These are phyloP conservation scores for Datisca glomerata DNA, from an alignment of 306 rosid genomes.

Conservation along the genomic window DNA sequence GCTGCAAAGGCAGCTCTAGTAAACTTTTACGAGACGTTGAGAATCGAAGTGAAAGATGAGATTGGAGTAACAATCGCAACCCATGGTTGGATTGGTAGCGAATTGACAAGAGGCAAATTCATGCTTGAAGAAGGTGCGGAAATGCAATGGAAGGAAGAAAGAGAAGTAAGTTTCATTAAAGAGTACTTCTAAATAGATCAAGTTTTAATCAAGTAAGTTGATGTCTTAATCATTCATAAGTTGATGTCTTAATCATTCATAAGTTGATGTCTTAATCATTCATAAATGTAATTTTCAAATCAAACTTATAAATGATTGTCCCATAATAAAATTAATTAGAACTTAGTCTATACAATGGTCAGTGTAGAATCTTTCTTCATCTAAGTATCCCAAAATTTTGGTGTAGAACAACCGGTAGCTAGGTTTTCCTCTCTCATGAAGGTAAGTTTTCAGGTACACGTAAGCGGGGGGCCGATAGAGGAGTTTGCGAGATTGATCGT, in stretches of 20 bases:
- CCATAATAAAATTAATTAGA: no score
- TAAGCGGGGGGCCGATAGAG: slow-evolving; percentile 43
- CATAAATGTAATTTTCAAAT: no score
- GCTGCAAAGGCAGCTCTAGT: slow-evolving; percentile 75
- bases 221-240: no score
- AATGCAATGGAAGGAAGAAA: slow-evolving; percentile 88
- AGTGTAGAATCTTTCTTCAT: no score
- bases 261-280: no score
- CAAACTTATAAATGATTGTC: no score
- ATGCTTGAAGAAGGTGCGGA: slow-evolving; percentile 79
- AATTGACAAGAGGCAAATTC: slow-evolving; percentile 72
- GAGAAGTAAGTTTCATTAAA: no score
- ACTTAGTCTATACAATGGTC: no score
- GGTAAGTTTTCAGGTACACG: slow-evolving; percentile 24
- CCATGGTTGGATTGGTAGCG: slow-evolving; percentile 78
- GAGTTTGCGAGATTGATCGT: slow-evolving; percentile 72
- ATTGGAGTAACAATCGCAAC: slow-evolving; percentile 76
- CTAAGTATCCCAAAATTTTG: no score
- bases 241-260: no score
- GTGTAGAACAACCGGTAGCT: neutral
- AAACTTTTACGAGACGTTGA: slow-evolving; percentile 72
- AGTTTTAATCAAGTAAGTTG: no score
- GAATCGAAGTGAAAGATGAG: slow-evolving; percentile 68
- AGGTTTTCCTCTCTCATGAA: neutral
- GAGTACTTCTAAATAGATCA: no score